Conservation (phyloP, 495 filamentous ascomycete species). For the Penicillium dipodomyicola region DNA sequence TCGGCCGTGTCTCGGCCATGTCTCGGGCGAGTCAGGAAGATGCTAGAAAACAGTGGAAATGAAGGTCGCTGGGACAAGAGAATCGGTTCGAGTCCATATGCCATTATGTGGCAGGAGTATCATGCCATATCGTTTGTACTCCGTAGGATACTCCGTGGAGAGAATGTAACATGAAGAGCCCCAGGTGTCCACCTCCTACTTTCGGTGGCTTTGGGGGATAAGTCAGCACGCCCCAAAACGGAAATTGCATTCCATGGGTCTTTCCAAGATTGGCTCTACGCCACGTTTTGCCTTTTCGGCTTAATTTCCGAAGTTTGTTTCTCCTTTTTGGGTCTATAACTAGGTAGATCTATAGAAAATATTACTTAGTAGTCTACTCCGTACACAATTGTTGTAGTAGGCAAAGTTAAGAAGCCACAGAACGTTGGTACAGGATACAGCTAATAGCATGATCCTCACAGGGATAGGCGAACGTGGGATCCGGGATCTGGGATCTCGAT, state of each 20-base stretch:
- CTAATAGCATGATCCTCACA: constrained; percentile 15
- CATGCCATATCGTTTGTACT: background rate
- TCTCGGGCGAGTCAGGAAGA: background rate
- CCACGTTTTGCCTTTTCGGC: background rate
- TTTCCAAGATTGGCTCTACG: background rate
- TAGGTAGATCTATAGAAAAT: too few relatives aligned
- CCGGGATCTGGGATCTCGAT: constrained; percentile 23
- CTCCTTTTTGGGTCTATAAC: too few relatives aligned
- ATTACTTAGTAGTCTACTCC: too few relatives aligned
- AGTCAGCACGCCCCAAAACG: background rate
- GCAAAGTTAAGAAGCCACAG: background rate
- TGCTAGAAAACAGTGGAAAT: background rate
- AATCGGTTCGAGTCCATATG: background rate
- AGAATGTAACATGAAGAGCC: background rate
- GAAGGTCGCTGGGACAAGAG: background rate
- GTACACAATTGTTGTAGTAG: too few relatives aligned
- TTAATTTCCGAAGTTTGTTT: background rate
- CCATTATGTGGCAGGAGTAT: background rate
- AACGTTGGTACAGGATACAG: constrained; percentile 2
- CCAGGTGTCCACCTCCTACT: background rate
- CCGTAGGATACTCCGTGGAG: background rate
- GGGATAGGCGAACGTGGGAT: constrained; percentile 17
- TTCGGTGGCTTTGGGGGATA: background rate
- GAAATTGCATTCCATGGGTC: background rate
- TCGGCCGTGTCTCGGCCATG: constrained; percentile 3